These are phyloP conservation scores for Auriscalpium orientale DNA, from an alignment of 768 basidiomycete species.

Conservation along the genomic window DNA sequence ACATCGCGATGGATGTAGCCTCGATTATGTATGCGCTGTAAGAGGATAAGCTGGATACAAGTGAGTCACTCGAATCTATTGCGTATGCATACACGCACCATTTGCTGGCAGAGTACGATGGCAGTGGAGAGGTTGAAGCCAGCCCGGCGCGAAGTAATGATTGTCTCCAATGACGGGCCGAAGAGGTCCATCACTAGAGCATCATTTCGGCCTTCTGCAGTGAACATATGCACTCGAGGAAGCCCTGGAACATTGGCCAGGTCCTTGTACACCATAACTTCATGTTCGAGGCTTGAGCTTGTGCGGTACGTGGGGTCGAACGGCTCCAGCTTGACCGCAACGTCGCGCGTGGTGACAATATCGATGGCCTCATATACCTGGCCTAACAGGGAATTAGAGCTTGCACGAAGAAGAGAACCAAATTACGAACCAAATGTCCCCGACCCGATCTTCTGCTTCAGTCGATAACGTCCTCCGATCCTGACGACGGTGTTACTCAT, in stretches of 20 bases:
- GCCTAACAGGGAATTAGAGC: constrained; percentile 4
- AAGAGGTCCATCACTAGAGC: constrained; percentile 18
- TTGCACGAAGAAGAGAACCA: not conserved
- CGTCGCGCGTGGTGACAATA: constrained; percentile 8
- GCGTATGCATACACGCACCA: not conserved
- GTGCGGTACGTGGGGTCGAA: not conserved
- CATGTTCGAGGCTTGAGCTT: constrained; percentile 5
- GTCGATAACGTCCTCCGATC: not conserved
- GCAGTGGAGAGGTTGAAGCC: no score
- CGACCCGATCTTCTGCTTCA: not conserved
- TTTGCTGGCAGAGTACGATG: no score
- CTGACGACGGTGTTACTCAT: no score
- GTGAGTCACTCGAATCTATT: not conserved
- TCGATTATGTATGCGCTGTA: constrained; percentile 15
- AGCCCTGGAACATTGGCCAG: constrained; percentile 13
- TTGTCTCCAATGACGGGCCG: constrained; percentile 13
- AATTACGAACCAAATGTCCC: not conserved
- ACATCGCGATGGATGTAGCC: constrained; percentile 17
- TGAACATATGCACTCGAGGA: constrained; percentile 10
- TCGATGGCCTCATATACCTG: constrained; percentile 3
- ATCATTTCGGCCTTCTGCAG: constrained; percentile 5
- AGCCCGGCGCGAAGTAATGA: no score
- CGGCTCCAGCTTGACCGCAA: constrained; percentile 14
- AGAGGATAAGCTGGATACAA: constrained; percentile 7
- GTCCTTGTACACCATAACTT: constrained; percentile 14